Conservation (phyloP, 2,329 filamentous ascomycete species). For the Talaromyces sp. region DNA sequence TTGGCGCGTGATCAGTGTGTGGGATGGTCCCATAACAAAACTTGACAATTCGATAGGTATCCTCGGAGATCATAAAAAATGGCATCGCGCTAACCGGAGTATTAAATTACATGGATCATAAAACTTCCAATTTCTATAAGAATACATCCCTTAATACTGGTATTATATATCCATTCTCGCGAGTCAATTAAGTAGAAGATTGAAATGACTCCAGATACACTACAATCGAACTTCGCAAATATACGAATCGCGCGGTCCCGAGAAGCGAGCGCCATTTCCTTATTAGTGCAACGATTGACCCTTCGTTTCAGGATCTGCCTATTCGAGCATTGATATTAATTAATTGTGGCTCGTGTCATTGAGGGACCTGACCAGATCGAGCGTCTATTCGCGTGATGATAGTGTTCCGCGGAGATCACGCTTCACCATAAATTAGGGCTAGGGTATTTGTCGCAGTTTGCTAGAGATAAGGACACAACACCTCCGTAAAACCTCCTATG, state of each 20-base stretch:
- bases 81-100: background rate
- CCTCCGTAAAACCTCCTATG: background rate
- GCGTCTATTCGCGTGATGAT: background rate
- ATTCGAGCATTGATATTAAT: background rate
- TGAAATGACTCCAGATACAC: background rate
- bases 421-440: background rate
- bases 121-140: background rate
- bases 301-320: background rate
- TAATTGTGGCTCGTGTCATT: constrained; percentile 1
- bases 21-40: background rate
- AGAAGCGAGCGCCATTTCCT: background rate
- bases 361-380: background rate
- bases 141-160: background rate
- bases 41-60: background rate
- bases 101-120: background rate
- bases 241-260: background rate
- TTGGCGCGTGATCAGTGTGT: background rate
- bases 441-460: background rate
- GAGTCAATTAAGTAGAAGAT: background rate
- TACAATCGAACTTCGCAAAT: background rate
- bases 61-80: constrained; percentile 5
- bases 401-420: constrained; percentile 6
- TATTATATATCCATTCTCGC: background rate
- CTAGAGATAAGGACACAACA: background rate
- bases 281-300: background rate